These are phyloP conservation scores for Daldinia bambusicola DNA, from an alignment of 495 filamentous ascomycete species.

Conservation along the genomic window DNA sequence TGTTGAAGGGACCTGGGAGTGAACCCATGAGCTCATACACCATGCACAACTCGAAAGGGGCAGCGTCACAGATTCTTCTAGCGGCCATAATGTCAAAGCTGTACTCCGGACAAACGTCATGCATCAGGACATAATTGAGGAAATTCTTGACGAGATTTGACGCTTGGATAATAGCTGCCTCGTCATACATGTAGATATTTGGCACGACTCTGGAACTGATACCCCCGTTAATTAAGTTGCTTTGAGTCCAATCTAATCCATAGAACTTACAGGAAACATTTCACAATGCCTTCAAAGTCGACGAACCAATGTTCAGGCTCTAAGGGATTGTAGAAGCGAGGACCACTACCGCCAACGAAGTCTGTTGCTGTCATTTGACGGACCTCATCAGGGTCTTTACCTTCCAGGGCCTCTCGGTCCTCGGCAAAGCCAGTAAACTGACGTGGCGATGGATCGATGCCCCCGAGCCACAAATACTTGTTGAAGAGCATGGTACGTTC, in stretches of 20 bases:
- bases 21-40: slow-evolving; percentile 57
- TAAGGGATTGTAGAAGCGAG: slow-evolving; percentile 58
- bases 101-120: slow-evolving; percentile 88
- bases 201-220: slow-evolving; percentile 55
- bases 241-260: slow-evolving; percentile 19
- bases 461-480: slow-evolving; percentile 85
- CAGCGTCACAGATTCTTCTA: slow-evolving; percentile 71
- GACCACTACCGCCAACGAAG: slow-evolving; percentile 57
- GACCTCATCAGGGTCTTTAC: slow-evolving; percentile 66
- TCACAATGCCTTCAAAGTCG: slow-evolving; percentile 80
- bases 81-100: slow-evolving; percentile 71
- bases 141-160: slow-evolving; percentile 78
- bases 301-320: slow-evolving; percentile 70
- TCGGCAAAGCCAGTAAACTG: slow-evolving; percentile 72
- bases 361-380: slow-evolving; percentile 69
- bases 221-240: slow-evolving; percentile 31
- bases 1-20: slow-evolving; percentile 81
- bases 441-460: slow-evolving; percentile 72
- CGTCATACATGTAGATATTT: slow-evolving; percentile 43
- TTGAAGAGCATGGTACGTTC: slow-evolving; percentile 72
- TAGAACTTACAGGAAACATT: slow-evolving; percentile 76
- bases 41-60: slow-evolving; percentile 71
- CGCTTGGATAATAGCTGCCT: slow-evolving; percentile 39
- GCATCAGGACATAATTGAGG: slow-evolving; percentile 84
- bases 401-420: slow-evolving; percentile 64